These are phyloP conservation scores for Xylaria sp. DNA, from an alignment of 2,329 filamentous ascomycete species.

Conservation along the genomic window DNA sequence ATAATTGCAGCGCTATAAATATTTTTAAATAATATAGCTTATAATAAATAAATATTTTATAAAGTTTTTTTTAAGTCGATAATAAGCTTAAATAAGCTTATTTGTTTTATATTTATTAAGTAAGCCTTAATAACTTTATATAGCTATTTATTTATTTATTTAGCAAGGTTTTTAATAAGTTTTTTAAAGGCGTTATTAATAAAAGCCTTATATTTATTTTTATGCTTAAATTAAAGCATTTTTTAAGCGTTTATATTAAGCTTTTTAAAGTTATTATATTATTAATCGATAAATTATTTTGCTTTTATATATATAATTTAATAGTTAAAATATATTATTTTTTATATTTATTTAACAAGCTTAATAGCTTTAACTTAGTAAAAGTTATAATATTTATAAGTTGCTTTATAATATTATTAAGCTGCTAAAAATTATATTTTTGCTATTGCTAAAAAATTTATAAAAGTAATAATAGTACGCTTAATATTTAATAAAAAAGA, in stretches of 20 bases:
- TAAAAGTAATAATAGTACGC: not conserved
- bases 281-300: not conserved
- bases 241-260: not conserved
- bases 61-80: too few relatives aligned
- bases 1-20: not conserved
- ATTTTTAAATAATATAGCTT: not conserved
- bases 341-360: constrained; percentile 1
- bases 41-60: not conserved
- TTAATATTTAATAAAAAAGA: not conserved
- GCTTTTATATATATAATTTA: not conserved
- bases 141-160: not conserved
- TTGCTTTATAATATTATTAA: not conserved
- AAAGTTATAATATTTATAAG: not conserved
- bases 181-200: not conserved
- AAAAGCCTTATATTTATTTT: not conserved
- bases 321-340: not conserved
- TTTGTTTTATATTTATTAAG: not conserved
- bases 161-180: not conserved
- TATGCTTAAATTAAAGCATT: not conserved
- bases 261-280: not conserved
- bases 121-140: not conserved
- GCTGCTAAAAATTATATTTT: not conserved
- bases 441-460: not conserved
- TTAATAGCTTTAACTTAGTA: not conserved
- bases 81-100: not conserved